Evolutionary conservation across 768 basidiomycete genomes (phyloP), one percentile per base, ranked within the genome.

Genomic region (Rhodotorula sphaerocarpa): DNA sequence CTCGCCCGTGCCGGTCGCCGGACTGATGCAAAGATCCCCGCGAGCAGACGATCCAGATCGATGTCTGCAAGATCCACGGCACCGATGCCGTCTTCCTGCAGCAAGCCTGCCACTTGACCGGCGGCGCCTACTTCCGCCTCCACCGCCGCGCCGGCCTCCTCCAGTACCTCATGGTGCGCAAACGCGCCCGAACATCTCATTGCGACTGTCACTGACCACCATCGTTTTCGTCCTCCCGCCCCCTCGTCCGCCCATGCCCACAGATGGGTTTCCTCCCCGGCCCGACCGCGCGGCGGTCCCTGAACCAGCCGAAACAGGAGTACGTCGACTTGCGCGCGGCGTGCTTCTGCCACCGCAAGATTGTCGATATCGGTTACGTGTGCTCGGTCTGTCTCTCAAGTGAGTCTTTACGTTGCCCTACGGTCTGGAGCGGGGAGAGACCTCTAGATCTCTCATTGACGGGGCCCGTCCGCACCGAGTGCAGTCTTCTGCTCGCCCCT

Each of bases 291-390:
- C 84, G 91, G 47, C 82, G 82, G 71, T 79, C 84, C 50, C 79
- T 97, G 41, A 83, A 86, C 0, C 84, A 88, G 27, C 93, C 93
- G 2, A 88, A 88, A 10, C 90, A 95, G 76, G 92, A 97, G 74
- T 86, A 84, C 72, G 86, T 97, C 62, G 95, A 97, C 75, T 93
- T 97, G 73, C 83, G 95, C 34, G 95, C 95, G 0, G 93, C 92
- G 12, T 97, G 93, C 74, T 97, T 99, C 79, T 99, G 95, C 77
- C 95, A 97, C 77, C 95, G 96, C 75, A 86, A 86, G 56, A 93
- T 95, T 51, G 83, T 97, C 44, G 93, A 97, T 73, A 82, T 97
- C 56, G 95, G 91, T 57, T 99, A 91, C 70, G 91, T 99, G 27
- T 99, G 95, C 74, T 93, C 90, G n/a, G 91, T 99, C 36, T 99